These are phyloP conservation scores for Ustilago vetiveriae DNA, from an alignment of 1,284 basidiomycete genomes.

Conservation along the genomic window DNA sequence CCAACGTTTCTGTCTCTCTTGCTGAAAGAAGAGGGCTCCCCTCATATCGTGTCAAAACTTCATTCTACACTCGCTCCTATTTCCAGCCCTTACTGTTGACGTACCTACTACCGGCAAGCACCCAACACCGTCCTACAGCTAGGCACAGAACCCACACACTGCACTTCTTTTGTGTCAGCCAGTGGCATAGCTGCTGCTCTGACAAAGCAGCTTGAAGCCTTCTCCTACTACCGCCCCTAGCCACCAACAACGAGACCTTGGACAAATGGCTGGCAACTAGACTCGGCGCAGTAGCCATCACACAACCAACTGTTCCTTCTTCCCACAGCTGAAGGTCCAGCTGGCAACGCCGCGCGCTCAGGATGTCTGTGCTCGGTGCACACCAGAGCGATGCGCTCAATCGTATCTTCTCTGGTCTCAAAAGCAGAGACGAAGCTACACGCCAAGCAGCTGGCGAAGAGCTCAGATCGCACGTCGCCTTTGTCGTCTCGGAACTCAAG, in stretches of 20 bases:
- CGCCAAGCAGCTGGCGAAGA: slow-evolving; percentile 58
- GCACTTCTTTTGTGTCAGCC: too few species aligned
- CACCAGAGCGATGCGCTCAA: slow-evolving; percentile 60
- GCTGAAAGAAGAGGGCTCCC: too few species aligned
- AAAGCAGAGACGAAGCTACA: slow-evolving; percentile 53
- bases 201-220: background rate
- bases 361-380: slow-evolving; percentile 35
- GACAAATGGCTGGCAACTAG: slow-evolving; percentile 18
- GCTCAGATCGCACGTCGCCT: slow-evolving; percentile 57
- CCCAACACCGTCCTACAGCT: too few species aligned
- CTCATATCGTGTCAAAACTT: too few species aligned
- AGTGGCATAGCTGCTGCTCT: too few species aligned
- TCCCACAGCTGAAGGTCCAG: background rate
- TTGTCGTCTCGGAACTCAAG: slow-evolving; percentile 59
- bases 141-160: too few species aligned
- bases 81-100: too few species aligned
- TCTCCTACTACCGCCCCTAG: slow-evolving; percentile 1
- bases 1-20: too few species aligned
- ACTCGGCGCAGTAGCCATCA: slow-evolving; percentile 17
- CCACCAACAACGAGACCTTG: slow-evolving; percentile 7
- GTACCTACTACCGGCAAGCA: too few species aligned
- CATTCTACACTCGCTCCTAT: too few species aligned
- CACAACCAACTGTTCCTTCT: background rate
- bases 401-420: slow-evolving; percentile 60
- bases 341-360: background rate